A percentile compares a stretch with the other conserved stretches of the same genome.
phyloP scores from a whole-genome alignment of 1,284 basidiomycete species.

The Butyriboletus appendiculatus region DNA sequence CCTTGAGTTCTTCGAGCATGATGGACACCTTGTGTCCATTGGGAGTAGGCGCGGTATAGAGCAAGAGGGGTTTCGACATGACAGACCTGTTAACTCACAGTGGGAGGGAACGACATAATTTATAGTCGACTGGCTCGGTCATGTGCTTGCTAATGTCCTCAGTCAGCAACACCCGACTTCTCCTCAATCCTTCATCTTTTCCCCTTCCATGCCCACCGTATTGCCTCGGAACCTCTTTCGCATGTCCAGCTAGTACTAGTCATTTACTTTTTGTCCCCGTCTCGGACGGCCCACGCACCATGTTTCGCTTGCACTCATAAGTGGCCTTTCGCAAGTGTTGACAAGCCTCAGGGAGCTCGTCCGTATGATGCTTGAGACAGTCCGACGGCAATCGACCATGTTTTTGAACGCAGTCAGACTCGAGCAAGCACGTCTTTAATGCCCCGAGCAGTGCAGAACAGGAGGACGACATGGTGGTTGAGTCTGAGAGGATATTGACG shows the following conservation, averaged over 20 bases:
- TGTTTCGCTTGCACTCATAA: conserved; percentile 86
- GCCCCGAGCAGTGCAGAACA: conserved; percentile 74
- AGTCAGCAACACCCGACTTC: neutral
- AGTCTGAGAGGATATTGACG: neutral
- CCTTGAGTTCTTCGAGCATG: conserved; percentile 70
- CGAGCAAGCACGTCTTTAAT: conserved; percentile 77
- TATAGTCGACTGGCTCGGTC: conserved; percentile 13
- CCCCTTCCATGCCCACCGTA: conserved; percentile 50
- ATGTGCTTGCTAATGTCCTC: conserved; percentile 28
- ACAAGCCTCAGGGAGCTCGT: conserved; percentile 78
- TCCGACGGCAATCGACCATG: conserved; percentile 72
- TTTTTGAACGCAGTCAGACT: conserved; percentile 82
- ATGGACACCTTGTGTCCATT: conserved; percentile 69
- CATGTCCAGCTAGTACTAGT: conserved; percentile 71
- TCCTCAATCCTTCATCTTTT: neutral
- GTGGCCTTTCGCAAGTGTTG: conserved; percentile 73
- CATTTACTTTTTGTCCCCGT: neutral
- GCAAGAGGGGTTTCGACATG: conserved; percentile 46
- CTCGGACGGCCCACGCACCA: conserved; percentile 58
- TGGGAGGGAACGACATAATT: neutral
- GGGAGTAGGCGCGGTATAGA: conserved; percentile 68
- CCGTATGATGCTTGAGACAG: conserved; percentile 70
- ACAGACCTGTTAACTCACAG: neutral
- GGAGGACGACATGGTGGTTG: conserved; percentile 64
- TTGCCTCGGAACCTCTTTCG: conserved; percentile 81